These are phyloP conservation scores for Coemansia sp. DNA, from an alignment of 192 early-diverging fungal species.

Conservation along the genomic window DNA sequence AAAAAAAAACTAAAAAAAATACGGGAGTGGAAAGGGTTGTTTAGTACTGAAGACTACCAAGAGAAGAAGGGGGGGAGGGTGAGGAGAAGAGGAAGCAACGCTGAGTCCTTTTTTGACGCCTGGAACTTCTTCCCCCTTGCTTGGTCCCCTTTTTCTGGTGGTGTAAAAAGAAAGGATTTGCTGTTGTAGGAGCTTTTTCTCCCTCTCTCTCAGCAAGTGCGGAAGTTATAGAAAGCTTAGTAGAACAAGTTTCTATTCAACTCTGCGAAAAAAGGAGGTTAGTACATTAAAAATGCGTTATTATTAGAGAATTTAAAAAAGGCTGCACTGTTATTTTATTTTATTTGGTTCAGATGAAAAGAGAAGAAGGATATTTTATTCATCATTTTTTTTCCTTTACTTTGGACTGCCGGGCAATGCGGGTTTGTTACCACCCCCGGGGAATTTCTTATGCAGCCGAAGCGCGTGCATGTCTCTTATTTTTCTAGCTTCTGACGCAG, in stretches of 20 bases:
- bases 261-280: too few relatives aligned
- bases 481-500: background rate
- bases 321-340: background rate
- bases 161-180: background rate
- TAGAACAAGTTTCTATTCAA: background rate
- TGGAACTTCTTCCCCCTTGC: background rate
- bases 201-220: background rate
- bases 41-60: background rate
- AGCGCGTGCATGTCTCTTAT: background rate
- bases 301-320: background rate
- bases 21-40: slow-evolving; percentile 1
- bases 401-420: background rate
- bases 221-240: background rate
- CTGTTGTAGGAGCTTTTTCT: background rate
- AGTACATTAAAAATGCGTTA: too few relatives aligned
- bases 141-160: background rate
- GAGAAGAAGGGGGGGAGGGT: background rate
- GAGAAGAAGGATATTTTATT: background rate
- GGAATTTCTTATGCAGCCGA: background rate
- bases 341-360: too few relatives aligned
- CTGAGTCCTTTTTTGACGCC: background rate
- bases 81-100: background rate
- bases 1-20: slow-evolving; percentile 11
- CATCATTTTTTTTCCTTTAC: background rate
- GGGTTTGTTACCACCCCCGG: background rate